Percentiles rank a stretch among this genome's conserved stretches.
phyloP scores from a whole-genome alignment of 225 moss, liverwort and hornwort genomes.

The Rhytidiadelphus loreus region DNA sequence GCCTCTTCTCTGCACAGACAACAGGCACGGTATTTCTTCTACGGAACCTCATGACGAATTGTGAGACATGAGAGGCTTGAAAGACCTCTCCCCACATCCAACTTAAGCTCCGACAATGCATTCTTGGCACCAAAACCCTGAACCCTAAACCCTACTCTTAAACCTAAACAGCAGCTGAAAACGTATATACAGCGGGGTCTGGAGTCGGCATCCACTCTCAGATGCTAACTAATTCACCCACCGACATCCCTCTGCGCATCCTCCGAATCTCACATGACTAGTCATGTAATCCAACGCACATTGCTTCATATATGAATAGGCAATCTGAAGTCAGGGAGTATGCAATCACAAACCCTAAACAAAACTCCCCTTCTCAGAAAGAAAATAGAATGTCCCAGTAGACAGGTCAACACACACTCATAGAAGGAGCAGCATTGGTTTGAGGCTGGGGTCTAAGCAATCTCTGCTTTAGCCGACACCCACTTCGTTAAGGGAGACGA shows the following conservation, averaged over 20 bases:
- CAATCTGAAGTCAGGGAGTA: background rate
- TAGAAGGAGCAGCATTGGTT: conserved; percentile 17
- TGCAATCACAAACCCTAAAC: background rate
- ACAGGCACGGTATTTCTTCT: background rate
- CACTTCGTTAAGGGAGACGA: conserved; percentile 10
- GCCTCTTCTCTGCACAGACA: background rate
- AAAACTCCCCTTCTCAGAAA: background rate
- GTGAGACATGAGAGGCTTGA: conserved; percentile 15
- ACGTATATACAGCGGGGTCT: conserved; percentile 14
- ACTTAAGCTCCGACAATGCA: conserved; percentile 8
- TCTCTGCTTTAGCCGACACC: conserved; percentile 28
- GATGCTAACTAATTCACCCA: conserved; percentile 49
- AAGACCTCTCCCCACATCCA: conserved; percentile 24
- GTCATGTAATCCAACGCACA: background rate
- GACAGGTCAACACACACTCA: conserved; percentile 34
- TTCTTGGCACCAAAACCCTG: too few species aligned
- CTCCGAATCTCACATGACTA: background rate
- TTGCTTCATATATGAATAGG: conserved; percentile 1
- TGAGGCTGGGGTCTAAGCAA: conserved; percentile 1
- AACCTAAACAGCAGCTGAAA: background rate
- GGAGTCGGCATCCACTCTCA: conserved; percentile 43
- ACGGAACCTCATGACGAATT: conserved; percentile 32
- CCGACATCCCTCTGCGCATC: conserved; percentile 3
- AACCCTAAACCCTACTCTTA: background rate
- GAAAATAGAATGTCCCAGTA: background rate